Evolutionary conservation across 2,329 filamentous ascomycete species (phyloP), one percentile per base, ranked within the genome.

Genomic region (Alternaria sp.): DNA sequence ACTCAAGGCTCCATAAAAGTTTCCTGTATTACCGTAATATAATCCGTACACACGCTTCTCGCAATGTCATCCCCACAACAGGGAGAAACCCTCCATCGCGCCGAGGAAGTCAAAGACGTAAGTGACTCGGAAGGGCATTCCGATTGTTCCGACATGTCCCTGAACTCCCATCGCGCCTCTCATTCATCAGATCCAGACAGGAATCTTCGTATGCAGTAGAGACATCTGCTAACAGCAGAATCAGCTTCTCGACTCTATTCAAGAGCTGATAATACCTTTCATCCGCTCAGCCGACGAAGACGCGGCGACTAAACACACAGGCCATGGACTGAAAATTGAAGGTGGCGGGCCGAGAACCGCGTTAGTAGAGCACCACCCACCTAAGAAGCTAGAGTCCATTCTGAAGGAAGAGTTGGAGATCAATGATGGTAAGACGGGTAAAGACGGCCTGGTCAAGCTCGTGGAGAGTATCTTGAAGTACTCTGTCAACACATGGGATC

Each of bases 401-500:
- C 68, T 85, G 11, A 41, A 49, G 1, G 60, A 73, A 15, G 68
- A 79, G 26, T 57, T 84, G 41, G 55, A 72, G 23, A 72, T 84
- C 7, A 78, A 80, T 0, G 70, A 78, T 8, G 69, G 74, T 3
- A 82, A 82, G 20, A 66, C 71, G 1, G 83, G 83, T 23, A 83
- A 81, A 64, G 77, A 81, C 11, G 83, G 82, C 9, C 66, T 85
- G 12, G 44, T 85, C 15, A 59, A 75, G 3, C 60, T 88, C 4
- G 86, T 97, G 49, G 83, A 89, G 69, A 87, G 89, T 64, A 85
- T 97, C 20, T 84, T 98, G 45, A 86, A 88, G 67, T 94, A 96
- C 80, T 96, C 92, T 75, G 95, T 98, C 75, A 99, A 99, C 82
- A 97, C 95, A n/a, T 98, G 94, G 92, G 92, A 97, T 75, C 94